Percentiles rank a stretch among this genome's conserved stretches.
Conservation (phyloP, 345 rosid genomes). For the Alliaria petiolata region DNA sequence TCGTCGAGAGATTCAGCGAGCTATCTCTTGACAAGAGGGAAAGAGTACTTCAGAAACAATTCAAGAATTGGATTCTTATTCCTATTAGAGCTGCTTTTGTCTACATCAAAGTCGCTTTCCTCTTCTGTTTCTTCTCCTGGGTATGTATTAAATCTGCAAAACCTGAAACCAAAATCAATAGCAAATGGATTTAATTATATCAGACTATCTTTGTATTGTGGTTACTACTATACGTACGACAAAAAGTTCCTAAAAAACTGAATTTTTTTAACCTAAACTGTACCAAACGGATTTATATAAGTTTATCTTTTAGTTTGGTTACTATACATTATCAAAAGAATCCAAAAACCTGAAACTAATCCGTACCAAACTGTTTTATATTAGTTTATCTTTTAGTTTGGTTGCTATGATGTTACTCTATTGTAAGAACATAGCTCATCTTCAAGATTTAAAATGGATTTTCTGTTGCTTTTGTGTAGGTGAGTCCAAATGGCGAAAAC, state of each 20-base stretch:
- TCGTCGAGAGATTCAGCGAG: slow-evolving; percentile 39
- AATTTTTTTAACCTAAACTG: neutral
- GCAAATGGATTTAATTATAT: too few species aligned
- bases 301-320: neutral
- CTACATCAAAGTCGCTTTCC: slow-evolving; percentile 39
- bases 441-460: neutral
- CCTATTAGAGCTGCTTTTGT: slow-evolving; percentile 49
- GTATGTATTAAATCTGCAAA: slow-evolving; percentile 40
- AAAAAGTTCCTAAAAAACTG: neutral
- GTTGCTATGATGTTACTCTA: too few species aligned
- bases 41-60: slow-evolving; percentile 49
- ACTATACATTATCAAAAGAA: neutral
- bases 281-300: neutral
- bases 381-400: too few species aligned
- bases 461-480: slow-evolving; percentile 35
- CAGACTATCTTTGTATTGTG: too few species aligned
- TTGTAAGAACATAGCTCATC: neutral
- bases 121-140: slow-evolving; percentile 52
- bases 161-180: too few species aligned
- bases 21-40: slow-evolving; percentile 59
- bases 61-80: slow-evolving; percentile 40
- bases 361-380: neutral
- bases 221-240: too few species aligned
- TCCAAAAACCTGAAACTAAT: slow-evolving; percentile 1
- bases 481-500: slow-evolving; percentile 52